phyloP scores from a whole-genome alignment of 805 yeast genomes.

The Candida coquimbonensis region DNA sequence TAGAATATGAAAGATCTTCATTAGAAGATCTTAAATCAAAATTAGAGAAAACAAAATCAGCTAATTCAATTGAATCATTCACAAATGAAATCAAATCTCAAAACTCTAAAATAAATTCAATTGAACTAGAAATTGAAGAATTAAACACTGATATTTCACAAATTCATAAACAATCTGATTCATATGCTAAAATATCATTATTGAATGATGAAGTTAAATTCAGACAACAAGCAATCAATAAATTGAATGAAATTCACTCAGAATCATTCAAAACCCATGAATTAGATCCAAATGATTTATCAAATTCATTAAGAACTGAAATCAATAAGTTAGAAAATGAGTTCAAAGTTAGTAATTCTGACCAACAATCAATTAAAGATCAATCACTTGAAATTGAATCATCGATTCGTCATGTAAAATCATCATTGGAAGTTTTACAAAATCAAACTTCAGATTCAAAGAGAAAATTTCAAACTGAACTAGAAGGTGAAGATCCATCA shows the following conservation, averaged over 20 bases:
- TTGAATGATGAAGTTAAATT: constrained; percentile 32
- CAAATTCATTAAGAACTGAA: constrained; percentile 8
- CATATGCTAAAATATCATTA: constrained; percentile 45
- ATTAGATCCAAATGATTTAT: constrained; percentile 14
- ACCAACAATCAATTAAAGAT: constrained; percentile 10
- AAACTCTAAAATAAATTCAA: constrained; percentile 28
- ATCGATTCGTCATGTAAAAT: constrained; percentile 13
- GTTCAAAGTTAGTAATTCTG: neutral
- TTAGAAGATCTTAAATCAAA: constrained; percentile 33
- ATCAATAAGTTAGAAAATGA: constrained; percentile 1
- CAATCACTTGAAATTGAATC: constrained; percentile 15
- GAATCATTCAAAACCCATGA: constrained; percentile 16
- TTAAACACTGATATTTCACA: constrained; percentile 42
- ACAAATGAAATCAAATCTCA: constrained; percentile 30
- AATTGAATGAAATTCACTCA: constrained; percentile 23
- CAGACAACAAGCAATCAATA: constrained; percentile 25
- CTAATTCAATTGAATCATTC: constrained; percentile 24
- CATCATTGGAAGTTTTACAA: constrained; percentile 2
- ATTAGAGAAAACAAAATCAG: constrained; percentile 25
- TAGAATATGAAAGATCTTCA: constrained; percentile 38
- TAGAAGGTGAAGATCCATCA: constrained; percentile 34
- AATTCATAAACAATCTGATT: constrained; percentile 52
- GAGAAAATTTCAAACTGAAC: constrained; percentile 10
- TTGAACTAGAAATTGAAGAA: constrained; percentile 45
- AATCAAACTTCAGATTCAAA: constrained; percentile 7